A percentile compares a stretch with the other conserved stretches of the same genome.
Conservation (phyloP, 768 basidiomycete genomes). For the Dictyophora rubrovolvata region DNA sequence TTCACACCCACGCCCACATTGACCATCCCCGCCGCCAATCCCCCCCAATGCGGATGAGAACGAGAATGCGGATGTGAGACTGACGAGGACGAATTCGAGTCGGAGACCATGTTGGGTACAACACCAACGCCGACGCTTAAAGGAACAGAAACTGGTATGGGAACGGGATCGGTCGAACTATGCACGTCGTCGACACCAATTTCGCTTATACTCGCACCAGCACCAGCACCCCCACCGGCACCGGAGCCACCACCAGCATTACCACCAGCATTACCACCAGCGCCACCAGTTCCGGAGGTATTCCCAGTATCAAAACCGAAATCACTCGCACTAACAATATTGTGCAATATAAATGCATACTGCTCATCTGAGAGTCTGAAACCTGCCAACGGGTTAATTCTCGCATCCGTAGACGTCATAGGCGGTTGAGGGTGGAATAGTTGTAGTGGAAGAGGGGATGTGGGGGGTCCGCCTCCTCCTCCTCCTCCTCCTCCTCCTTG, state of each 20-base stretch:
- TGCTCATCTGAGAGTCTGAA: slow-evolving; percentile 88
- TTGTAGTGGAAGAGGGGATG: not conserved
- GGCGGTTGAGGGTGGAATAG: slow-evolving; percentile 1
- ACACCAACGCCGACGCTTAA: not conserved
- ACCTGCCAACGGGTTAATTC: slow-evolving; percentile 72
- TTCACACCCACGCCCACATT: not conserved
- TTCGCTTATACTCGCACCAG: no score
- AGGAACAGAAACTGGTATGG: not conserved
- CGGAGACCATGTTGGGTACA: not conserved
- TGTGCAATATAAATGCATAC: slow-evolving; percentile 69
- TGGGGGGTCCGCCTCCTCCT: not conserved
- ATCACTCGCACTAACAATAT: slow-evolving; percentile 34
- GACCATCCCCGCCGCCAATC: not conserved
- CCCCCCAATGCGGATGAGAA: not conserved
- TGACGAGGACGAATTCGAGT: not conserved
- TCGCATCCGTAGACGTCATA: slow-evolving; percentile 39
- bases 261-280: no score
- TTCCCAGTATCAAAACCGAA: not conserved
- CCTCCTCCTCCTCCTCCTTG: no score
- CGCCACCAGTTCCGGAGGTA: not conserved
- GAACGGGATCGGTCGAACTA: no score
- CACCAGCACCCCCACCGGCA: not conserved
- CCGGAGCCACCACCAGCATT: not conserved
- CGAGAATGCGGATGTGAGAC: no score
- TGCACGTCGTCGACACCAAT: no score